These are phyloP conservation scores for Fusarium paranaense DNA, from an alignment of 2,329 filamentous ascomycete species.

Conservation along the genomic window DNA sequence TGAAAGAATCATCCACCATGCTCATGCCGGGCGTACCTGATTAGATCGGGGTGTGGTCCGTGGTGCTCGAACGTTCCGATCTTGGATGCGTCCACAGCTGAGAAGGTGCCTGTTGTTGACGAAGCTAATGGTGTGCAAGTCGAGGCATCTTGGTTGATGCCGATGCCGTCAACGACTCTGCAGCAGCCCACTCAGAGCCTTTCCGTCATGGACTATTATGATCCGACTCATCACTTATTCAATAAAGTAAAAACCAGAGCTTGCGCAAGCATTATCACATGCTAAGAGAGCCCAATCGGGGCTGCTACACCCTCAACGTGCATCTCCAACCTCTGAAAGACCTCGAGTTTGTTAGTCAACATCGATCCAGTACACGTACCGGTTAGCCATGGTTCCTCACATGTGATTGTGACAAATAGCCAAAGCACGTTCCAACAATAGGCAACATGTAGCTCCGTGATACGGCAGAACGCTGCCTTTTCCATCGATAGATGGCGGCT, in stretches of 20 bases:
- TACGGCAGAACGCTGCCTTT: not conserved
- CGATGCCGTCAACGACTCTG: not conserved
- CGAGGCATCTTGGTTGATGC: constrained; percentile 7
- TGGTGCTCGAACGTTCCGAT: constrained; percentile 22
- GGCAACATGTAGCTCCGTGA: not conserved
- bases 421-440: not conserved
- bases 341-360: constrained; percentile 4
- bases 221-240: not conserved
- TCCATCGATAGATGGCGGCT: not conserved
- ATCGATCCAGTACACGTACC: not conserved
- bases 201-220: not conserved
- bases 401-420: constrained; percentile 18
- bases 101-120: not conserved
- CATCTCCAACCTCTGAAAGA: not conserved
- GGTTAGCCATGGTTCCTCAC: constrained; percentile 5
- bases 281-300: constrained; percentile 7
- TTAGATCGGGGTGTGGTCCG: constrained; percentile 16
- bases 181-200: not conserved
- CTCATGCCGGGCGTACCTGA: constrained; percentile 4
- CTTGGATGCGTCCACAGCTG: not conserved
- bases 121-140: constrained; percentile 1
- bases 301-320: constrained; percentile 3
- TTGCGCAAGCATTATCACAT: constrained; percentile 26
- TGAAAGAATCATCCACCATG: constrained; percentile 9
- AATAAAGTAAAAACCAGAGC: not conserved